Base-by-base conservation (phyloP, 108 stramenopile species). In the Fragilaria crotonensis region DNA sequence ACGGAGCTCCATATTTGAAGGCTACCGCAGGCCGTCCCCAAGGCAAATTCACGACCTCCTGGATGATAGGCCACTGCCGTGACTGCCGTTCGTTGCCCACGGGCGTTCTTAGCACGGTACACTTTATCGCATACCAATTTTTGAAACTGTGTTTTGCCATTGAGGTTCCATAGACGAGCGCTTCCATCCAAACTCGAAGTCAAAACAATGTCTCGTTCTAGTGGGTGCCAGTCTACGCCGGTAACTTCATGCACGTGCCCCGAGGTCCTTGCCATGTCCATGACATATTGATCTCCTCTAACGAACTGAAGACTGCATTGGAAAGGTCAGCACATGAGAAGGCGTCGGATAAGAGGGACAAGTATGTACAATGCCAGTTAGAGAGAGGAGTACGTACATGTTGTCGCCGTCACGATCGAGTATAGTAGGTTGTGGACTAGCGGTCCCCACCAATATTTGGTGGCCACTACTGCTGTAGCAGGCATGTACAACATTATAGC, bases 251-350 rank as follows among this genome's bases (percentile, higher is more conserved):
- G 82, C 21, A 83, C 85, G 52, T 96, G 95, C 18, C 95, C 95
- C 33, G 68, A 71, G 31, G 92, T 96, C 45, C 78, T 76, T 20
- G 84, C 52, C n/a, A 81, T 62, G 71, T 96, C 92, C 14, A 78
- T 79, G 9, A 94, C 84, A 55, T 96, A 96, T 17, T 68, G 70
- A 58, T 96, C 95, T 0, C 95, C 95, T 30, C 89, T 85, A 25
- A 79, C 70, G 71, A 93, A 96, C 32, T 84, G 57, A 0, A 80
- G 45, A 4, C 67, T 29, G 20, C 11, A 19, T 9, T 4, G 45
- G 22, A 25, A 22, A 18, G 22, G 9, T 9, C 14, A 47, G 26
- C 45, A 17, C 5, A 47, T 7, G 58, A 27, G 5, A 45, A 59
- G 22, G 18, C 14, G 26, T 9, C 51, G 26, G 55, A n/a, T 7